A percentile compares a stretch with the other conserved stretches of the same genome.
These are phyloP conservation scores for Cryptosporidium ubiquitum DNA, from an alignment of 169 alveolate species.

Conservation along the genomic window DNA sequence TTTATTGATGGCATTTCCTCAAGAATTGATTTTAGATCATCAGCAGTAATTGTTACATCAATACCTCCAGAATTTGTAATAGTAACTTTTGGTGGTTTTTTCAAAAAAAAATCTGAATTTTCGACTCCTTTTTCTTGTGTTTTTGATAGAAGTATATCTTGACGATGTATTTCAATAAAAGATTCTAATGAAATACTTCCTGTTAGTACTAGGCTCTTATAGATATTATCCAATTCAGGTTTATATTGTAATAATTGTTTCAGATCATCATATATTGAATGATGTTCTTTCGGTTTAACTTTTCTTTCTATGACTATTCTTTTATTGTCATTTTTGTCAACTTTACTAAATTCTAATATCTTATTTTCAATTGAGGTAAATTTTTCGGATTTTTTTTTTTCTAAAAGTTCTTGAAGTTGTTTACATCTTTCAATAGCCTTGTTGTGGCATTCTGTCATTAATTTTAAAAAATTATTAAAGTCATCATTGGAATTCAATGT, in stretches of 20 bases:
- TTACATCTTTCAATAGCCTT: conserved; percentile 34
- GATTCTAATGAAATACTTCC: conserved; percentile 62
- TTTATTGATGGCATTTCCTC: conserved; percentile 67
- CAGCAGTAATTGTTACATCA: conserved; percentile 67
- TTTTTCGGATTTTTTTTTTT: background rate
- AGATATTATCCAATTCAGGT: conserved; percentile 41
- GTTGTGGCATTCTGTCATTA: background rate
- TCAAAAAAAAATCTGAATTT: conserved; percentile 49
- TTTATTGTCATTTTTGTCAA: conserved; percentile 4
- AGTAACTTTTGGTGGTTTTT: conserved; percentile 49
- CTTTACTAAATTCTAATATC: background rate
- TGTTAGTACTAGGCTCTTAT: conserved; percentile 35
- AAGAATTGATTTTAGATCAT: conserved; percentile 43
- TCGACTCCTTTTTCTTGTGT: conserved; percentile 31
- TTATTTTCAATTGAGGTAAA: background rate
- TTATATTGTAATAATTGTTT: conserved; percentile 31
- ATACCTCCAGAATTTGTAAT: conserved; percentile 30
- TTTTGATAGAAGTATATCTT: conserved; percentile 18
- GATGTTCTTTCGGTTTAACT: background rate
- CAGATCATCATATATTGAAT: conserved; percentile 30
- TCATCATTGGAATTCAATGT: conserved; percentile 7
- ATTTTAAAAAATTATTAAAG: conserved; percentile 15
- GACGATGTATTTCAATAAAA: conserved; percentile 40
- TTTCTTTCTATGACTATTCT: conserved; percentile 28
- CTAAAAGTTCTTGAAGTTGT: background rate